These are phyloP conservation scores for Puccinia hordei DNA, from an alignment of 1,284 basidiomycete genomes.

Conservation along the genomic window DNA sequence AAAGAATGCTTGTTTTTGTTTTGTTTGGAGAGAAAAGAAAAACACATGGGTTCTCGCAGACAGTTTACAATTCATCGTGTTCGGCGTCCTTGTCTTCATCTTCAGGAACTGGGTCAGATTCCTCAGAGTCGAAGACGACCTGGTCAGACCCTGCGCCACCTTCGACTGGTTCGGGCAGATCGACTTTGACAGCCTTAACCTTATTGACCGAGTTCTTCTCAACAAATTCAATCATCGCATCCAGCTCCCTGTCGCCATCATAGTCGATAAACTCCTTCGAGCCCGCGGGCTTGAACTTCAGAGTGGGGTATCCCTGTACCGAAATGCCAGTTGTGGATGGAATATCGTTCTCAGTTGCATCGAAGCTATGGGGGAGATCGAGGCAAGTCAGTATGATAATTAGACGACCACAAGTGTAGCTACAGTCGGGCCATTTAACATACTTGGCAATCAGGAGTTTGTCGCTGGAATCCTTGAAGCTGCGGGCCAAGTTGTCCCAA, in stretches of 20 bases:
- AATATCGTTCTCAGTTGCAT: conserved; percentile 94
- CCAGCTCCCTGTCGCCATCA: conserved; percentile 83
- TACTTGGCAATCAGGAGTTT: conserved; percentile 68
- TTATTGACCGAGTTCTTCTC: conserved; percentile 28
- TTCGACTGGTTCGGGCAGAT: conserved; percentile 18
- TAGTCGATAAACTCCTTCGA: conserved; percentile 84
- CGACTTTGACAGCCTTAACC: conserved; percentile 43
- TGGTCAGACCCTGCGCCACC: conserved; percentile 13
- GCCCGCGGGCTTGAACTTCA: conserved; percentile 95
- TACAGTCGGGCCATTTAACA: conserved; percentile 16
- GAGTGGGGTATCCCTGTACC: conserved; percentile 79
- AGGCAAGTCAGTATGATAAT: conserved; percentile 52
- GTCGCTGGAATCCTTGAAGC: conserved; percentile 75
- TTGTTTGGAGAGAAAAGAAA: not conserved
- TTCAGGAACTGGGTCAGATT: conserved; percentile 16
- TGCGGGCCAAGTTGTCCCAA: conserved; percentile 88
- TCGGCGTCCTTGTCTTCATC: conserved; percentile 44
- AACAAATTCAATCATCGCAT: conserved; percentile 62
- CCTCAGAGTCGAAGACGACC: conserved; percentile 27
- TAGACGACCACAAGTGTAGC: conserved; percentile 35
- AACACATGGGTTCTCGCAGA: no score
- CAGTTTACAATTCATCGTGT: conserved; percentile 38
- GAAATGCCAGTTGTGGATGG: conserved; percentile 80
- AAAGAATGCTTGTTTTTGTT: not conserved
- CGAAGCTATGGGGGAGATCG: conserved; percentile 72